phyloP scores from a whole-genome alignment of 1,284 basidiomycete species.

The Microbotryum scabiosae region DNA sequence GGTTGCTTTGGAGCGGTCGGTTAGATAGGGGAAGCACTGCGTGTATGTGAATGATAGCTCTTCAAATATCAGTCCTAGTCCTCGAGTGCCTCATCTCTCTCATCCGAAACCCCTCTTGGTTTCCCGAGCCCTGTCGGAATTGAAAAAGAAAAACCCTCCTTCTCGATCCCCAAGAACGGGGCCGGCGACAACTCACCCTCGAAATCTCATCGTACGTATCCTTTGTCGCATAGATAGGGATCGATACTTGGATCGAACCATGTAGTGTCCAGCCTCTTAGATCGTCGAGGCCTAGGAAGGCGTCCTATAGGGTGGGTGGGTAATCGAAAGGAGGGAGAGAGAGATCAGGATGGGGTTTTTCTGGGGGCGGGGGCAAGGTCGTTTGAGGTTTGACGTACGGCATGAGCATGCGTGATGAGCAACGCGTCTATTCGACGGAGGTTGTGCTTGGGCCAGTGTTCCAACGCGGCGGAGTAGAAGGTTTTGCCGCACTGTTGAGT shows the following conservation, averaged over 20 bases:
- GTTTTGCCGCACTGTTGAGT: constrained; percentile 68
- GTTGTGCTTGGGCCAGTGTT: constrained; percentile 69
- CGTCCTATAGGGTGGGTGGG: constrained; percentile 37
- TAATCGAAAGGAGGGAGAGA: too few species aligned
- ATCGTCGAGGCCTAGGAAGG: constrained; percentile 75
- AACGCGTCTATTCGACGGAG: constrained; percentile 66
- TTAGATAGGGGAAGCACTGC: constrained; percentile 63
- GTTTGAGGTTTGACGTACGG: too few species aligned
- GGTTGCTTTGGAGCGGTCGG: constrained; percentile 62
- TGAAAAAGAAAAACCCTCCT: too few species aligned
- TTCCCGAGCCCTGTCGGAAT: too few species aligned
- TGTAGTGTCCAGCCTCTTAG: constrained; percentile 67
- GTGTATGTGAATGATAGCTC: too few species aligned
- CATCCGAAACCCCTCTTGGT: too few species aligned
- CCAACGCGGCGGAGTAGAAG: constrained; percentile 62
- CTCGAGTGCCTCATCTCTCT: too few species aligned
- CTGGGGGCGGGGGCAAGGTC: too few species aligned
- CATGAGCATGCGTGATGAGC: constrained; percentile 59
- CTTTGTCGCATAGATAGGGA: constrained; percentile 62
- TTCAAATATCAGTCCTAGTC: too few species aligned
- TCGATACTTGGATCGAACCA: constrained; percentile 56
- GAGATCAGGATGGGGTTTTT: too few species aligned
- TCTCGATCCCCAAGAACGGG: too few species aligned
- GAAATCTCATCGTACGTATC: constrained; percentile 58
- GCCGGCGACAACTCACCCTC: constrained; percentile 33